A percentile compares a stretch with the other conserved stretches of the same genome.
These are phyloP conservation scores for Crithidia acanthocephali DNA, from an alignment of 208 protist species.

Conservation along the genomic window DNA sequence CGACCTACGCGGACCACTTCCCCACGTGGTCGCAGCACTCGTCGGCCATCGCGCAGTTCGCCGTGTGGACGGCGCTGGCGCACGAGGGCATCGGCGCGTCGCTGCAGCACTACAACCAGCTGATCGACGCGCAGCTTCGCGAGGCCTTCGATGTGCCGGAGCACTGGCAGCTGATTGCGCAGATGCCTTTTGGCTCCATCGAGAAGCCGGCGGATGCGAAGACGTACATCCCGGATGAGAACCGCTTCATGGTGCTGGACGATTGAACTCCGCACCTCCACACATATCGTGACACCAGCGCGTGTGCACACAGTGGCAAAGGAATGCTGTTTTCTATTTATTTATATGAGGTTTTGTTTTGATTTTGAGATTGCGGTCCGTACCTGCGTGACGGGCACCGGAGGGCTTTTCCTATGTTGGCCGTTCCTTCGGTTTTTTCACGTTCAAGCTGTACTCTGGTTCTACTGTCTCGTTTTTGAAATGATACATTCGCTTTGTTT, in stretches of 20 bases:
- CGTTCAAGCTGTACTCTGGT: too few species aligned
- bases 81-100: slow-evolving; percentile 43
- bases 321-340: too few species aligned
- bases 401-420: too few species aligned
- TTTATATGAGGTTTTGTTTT: too few species aligned
- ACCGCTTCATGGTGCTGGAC: slow-evolving; percentile 44
- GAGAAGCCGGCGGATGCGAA: slow-evolving; percentile 36
- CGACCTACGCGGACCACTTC: slow-evolving; percentile 47
- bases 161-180: slow-evolving; percentile 50
- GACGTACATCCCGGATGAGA: slow-evolving; percentile 40
- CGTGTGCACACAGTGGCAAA: background rate
- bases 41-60: slow-evolving; percentile 55
- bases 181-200: slow-evolving; percentile 67
- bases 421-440: too few species aligned
- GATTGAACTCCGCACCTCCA: slow-evolving; percentile 4
- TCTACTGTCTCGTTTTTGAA: too few species aligned
- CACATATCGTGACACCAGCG: too few species aligned
- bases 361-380: too few species aligned
- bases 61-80: slow-evolving; percentile 61
- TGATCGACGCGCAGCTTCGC: slow-evolving; percentile 45
- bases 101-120: slow-evolving; percentile 60
- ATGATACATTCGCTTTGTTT: too few species aligned
- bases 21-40: slow-evolving; percentile 47
- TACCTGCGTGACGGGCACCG: too few species aligned
- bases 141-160: slow-evolving; percentile 40